These are phyloP conservation scores for Pleurostoma richardsiae DNA, from an alignment of 2,329 filamentous ascomycete species.

Conservation along the genomic window DNA sequence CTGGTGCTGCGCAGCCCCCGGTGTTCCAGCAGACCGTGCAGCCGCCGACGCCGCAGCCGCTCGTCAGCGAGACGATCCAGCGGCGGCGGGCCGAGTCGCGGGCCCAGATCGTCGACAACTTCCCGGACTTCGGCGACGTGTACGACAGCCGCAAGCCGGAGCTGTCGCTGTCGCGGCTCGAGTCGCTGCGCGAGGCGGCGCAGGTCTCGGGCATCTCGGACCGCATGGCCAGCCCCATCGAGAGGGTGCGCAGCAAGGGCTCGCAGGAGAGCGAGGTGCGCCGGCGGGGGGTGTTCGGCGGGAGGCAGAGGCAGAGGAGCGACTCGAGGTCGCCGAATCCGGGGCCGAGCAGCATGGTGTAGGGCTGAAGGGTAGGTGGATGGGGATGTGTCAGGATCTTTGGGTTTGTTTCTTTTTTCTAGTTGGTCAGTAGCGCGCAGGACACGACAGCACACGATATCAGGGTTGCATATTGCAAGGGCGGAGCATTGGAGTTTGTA, in stretches of 20 bases:
- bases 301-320: conserved; percentile 3
- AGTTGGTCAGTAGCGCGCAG: neutral
- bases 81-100: conserved; percentile 6
- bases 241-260: neutral
- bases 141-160: conserved; percentile 7
- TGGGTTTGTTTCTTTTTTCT: conserved; percentile 1
- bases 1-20: neutral
- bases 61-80: neutral
- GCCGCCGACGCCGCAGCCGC: neutral
- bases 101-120: conserved; percentile 1
- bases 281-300: conserved; percentile 5
- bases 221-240: conserved; percentile 1
- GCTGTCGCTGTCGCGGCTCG: conserved; percentile 5
- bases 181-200: conserved; percentile 7
- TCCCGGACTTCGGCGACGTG: conserved; percentile 8
- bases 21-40: neutral
- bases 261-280: conserved; percentile 1
- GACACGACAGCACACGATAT: neutral
- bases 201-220: neutral
- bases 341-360: conserved; percentile 1
- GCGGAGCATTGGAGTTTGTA: neutral
- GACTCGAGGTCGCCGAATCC: conserved; percentile 1
- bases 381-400: neutral
- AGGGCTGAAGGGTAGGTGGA: neutral
- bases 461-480: neutral